Conservation (phyloP, 495 filamentous ascomycete genomes). For the Chaetomium fimeti region DNA sequence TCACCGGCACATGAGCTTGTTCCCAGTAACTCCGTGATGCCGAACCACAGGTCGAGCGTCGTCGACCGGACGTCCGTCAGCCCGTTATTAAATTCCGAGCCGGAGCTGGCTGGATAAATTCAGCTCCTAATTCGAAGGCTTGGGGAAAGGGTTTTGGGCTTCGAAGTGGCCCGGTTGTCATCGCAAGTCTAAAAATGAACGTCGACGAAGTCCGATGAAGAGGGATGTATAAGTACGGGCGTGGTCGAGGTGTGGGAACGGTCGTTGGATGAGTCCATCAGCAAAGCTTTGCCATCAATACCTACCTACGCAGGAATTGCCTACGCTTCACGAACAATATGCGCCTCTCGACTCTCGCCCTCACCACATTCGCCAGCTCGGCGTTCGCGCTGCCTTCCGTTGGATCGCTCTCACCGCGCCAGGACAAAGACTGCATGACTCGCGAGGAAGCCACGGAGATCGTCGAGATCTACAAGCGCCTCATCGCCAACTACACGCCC, state of each 20-base stretch:
- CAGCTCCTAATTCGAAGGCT: conserved; percentile 23
- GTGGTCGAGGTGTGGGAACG: not conserved
- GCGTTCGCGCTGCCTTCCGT: conserved; percentile 31
- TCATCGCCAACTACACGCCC: conserved; percentile 40
- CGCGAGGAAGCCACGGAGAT: conserved; percentile 32
- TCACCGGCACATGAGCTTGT: not conserved
- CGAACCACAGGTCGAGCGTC: conserved; percentile 16
- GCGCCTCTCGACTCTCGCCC: conserved; percentile 32
- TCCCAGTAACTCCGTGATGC: not conserved
- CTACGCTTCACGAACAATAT: conserved; percentile 22
- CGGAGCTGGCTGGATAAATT: conserved; percentile 34
- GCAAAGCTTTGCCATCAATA: not conserved
- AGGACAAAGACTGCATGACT: conserved; percentile 32
- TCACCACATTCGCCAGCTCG: conserved; percentile 31
- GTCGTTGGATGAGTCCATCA: not conserved
- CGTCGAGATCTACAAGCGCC: conserved; percentile 34
- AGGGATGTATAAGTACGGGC: conserved; percentile 22
- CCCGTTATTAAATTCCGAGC: conserved; percentile 27
- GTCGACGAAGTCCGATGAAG: not conserved
- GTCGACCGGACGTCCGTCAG: conserved; percentile 30
- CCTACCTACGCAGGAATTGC: no score
- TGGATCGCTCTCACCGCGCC: conserved; percentile 19
- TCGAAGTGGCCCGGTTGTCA: not conserved
- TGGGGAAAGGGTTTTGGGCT: not conserved
- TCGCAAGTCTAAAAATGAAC: not conserved